Evolutionary conservation across 1,139 yeast species (phyloP).

Genomic region (Kodamaea sp.): DNA sequence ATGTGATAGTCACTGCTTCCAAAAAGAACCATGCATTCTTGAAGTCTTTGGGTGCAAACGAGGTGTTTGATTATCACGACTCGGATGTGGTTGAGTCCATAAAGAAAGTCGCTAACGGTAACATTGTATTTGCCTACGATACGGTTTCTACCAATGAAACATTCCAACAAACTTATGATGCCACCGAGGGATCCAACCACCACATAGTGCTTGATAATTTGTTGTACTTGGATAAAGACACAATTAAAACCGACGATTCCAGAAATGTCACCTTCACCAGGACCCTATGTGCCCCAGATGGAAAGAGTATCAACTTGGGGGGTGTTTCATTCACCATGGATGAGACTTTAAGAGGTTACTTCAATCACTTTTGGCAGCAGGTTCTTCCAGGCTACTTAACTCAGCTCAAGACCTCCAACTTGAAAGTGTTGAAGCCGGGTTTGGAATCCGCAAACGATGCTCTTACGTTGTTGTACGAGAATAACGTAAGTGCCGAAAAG

Average conservation of each 20-base stretch:
- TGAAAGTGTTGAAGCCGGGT: slow-evolving; percentile 29
- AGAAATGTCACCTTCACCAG: slow-evolving; percentile 26
- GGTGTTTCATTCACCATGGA: slow-evolving; percentile 17
- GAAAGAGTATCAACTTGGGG: slow-evolving; percentile 24
- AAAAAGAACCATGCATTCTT: slow-evolving; percentile 43
- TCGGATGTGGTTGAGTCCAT: slow-evolving; percentile 53
- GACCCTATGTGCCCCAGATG: slow-evolving; percentile 38
- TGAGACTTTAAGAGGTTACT: slow-evolving; percentile 21
- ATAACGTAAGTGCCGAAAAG: slow-evolving; percentile 29
- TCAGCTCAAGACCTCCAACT: slow-evolving; percentile 21
- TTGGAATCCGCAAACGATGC: slow-evolving; percentile 30
- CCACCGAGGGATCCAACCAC: slow-evolving; percentile 36
- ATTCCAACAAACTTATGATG: slow-evolving; percentile 42
- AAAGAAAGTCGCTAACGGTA: slow-evolving; percentile 37
- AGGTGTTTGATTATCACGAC: slow-evolving; percentile 60
- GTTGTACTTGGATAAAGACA: slow-evolving; percentile 9
- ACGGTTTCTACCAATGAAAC: slow-evolving; percentile 47
- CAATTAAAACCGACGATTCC: slow-evolving; percentile 12
- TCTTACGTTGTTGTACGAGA: slow-evolving; percentile 23
- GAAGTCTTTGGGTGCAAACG: slow-evolving; percentile 58
- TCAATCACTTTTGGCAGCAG: slow-evolving; percentile 24
- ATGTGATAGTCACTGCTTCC: slow-evolving; percentile 57
- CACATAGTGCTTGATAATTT: slow-evolving; percentile 30
- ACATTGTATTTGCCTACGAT: slow-evolving; percentile 56
- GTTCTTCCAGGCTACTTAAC: slow-evolving; percentile 20